These are phyloP conservation scores for Balamuthia mandrillaris DNA, from an alignment of 208 protist genomes.

Conservation along the genomic window DNA sequence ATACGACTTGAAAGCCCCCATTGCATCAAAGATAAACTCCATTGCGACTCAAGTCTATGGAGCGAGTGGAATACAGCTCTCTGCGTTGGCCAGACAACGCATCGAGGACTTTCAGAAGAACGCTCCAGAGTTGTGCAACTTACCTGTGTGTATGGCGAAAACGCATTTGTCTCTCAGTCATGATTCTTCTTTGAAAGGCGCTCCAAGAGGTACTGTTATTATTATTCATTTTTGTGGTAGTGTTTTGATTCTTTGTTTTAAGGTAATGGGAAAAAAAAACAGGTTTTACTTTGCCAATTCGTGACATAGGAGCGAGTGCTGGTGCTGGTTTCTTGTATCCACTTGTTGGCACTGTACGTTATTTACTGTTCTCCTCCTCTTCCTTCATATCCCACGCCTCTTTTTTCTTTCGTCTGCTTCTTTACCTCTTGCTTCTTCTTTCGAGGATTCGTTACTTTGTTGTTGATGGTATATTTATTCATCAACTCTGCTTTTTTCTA, in stretches of 20 bases:
- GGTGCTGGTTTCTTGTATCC: constrained; percentile 93
- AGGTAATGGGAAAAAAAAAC: too few relatives aligned
- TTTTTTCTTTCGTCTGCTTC: too few relatives aligned
- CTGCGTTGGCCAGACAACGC: constrained; percentile 77
- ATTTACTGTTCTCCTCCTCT: too few relatives aligned
- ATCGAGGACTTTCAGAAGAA: constrained; percentile 84
- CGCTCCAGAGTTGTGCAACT: constrained; percentile 61
- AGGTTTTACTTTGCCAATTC: constrained; percentile 81
- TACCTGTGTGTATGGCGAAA: constrained; percentile 96
- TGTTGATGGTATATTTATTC: too few relatives aligned
- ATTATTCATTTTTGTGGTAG: too few relatives aligned
- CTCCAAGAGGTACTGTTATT: too few relatives aligned
- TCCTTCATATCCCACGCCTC: too few relatives aligned
- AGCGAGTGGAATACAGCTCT: constrained; percentile 80
- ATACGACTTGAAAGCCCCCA: constrained; percentile 80
- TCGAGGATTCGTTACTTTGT: too few relatives aligned
- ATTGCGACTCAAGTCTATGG: constrained; percentile 92
- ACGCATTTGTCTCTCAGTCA: constrained; percentile 90
- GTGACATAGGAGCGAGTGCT: constrained; percentile 84
- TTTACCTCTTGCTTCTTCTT: too few relatives aligned
- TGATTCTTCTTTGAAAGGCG: constrained; percentile 78
- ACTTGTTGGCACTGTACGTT: constrained; percentile 83
- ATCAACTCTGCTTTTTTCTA: too few relatives aligned
- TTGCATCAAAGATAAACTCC: constrained; percentile 94
- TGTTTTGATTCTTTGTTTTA: too few relatives aligned